Conservation (phyloP, 1,284 basidiomycete genomes). For the Anthracocystis setariae region DNA sequence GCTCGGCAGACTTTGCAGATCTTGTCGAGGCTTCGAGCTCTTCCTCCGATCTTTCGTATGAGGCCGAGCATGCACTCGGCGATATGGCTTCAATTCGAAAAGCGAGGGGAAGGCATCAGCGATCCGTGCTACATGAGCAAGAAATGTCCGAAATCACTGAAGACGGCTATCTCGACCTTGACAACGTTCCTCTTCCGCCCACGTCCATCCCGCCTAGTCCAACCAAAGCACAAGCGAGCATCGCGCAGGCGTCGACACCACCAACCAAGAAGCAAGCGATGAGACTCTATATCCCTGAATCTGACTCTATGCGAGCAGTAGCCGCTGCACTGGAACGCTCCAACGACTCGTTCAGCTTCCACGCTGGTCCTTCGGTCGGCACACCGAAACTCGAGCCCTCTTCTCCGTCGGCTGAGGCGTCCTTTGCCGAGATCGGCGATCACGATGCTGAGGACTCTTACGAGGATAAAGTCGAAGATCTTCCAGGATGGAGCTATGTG, state of each 20-base stretch:
- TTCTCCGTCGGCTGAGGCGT: constrained; percentile 15
- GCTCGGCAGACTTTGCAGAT: constrained; percentile 47
- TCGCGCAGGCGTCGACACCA: background rate
- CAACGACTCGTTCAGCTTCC: constrained; percentile 17
- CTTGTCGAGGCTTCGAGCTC: constrained; percentile 27
- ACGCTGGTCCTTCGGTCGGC: constrained; percentile 24
- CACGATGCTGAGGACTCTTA: constrained; percentile 8
- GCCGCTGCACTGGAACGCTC: constrained; percentile 30
- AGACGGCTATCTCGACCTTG: constrained; percentile 26
- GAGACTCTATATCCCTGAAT: constrained; percentile 21
- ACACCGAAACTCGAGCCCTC: constrained; percentile 31
- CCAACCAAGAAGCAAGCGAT: constrained; percentile 11
- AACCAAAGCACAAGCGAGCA: background rate
- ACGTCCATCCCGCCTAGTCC: background rate
- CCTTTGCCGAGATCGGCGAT: constrained; percentile 14
- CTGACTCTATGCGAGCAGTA: constrained; percentile 37
- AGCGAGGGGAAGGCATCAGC: constrained; percentile 31
- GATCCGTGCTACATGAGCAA: constrained; percentile 8
- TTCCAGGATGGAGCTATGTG: background rate
- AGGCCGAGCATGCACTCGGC: constrained; percentile 6
- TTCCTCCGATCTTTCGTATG: constrained; percentile 14
- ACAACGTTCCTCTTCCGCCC: constrained; percentile 21
- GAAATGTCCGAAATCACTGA: constrained; percentile 28
- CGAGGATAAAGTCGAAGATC: constrained; percentile 26
- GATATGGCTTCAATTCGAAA: constrained; percentile 39